phyloP scores from a whole-genome alignment of 2,329 filamentous ascomycete genomes.

The Coniosporium tulheliwenetii region DNA sequence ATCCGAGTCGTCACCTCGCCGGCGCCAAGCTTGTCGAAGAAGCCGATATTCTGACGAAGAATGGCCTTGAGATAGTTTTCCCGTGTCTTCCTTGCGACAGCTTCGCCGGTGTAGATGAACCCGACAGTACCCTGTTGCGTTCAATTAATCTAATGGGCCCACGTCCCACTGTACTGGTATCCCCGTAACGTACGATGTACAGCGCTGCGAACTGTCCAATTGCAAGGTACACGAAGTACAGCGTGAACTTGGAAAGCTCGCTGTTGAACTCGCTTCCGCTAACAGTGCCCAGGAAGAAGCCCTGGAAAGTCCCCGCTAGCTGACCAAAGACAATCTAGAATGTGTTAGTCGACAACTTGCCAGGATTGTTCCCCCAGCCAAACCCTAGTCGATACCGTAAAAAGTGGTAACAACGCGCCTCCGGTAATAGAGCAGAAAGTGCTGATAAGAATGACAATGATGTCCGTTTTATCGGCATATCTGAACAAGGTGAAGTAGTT shows the following conservation, averaged over 20 bases:
- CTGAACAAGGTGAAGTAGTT: not conserved
- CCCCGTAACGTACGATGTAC: too few relatives aligned
- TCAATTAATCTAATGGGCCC: too few relatives aligned
- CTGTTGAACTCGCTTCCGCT: constrained; percentile 6
- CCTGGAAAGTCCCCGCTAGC: not conserved
- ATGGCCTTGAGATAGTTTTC: constrained; percentile 8
- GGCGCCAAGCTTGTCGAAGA: constrained; percentile 10
- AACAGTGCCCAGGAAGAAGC: not conserved
- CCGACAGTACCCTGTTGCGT: constrained; percentile 8
- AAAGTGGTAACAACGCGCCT: not conserved
- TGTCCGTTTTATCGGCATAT: not conserved
- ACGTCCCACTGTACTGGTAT: too few relatives aligned
- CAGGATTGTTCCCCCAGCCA: too few relatives aligned
- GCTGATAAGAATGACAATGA: not conserved
- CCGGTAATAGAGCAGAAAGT: not conserved
- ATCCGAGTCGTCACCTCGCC: constrained; percentile 10
- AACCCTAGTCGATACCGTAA: too few relatives aligned
- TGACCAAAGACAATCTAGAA: too few relatives aligned
- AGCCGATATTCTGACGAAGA: constrained; percentile 13
- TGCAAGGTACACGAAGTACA: constrained; percentile 10
- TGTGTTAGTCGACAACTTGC: too few relatives aligned
- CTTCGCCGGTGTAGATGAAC: constrained; percentile 10
- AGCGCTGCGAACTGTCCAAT: constrained; percentile 7
- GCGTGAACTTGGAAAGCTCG: constrained; percentile 3
- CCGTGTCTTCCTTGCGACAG: constrained; percentile 6